Base-by-base conservation (phyloP, 495 filamentous ascomycete species). In the Paragyromitra xinjiangensis region DNA sequence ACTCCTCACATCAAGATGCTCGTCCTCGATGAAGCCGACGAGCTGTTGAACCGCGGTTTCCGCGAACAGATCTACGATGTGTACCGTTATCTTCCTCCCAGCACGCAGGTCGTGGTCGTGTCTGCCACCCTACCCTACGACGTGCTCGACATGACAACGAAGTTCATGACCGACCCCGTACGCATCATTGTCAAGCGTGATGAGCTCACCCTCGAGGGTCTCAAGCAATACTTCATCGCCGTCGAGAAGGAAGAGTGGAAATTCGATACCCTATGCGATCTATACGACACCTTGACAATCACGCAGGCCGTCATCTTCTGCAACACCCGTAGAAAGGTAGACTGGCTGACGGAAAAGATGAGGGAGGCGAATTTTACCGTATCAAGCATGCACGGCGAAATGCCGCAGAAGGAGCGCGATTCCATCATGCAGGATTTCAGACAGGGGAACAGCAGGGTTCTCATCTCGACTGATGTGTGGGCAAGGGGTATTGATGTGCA, bases 171-270 rank as follows among this genome's bases (percentile, higher is more conserved):
- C 12, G 95, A 99, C 82, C 96, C 95, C 22, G 95, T 99, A 40
- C 93, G 95, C 76, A 97, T 99, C 81, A 86, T 99, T n/a, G 95
- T 99, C 83, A 98, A 99, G 90, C 94, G 94, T 91, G 95, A 97
- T 84, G 95, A 99, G 84, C 88, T 99, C 86, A 99, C 95, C 8
- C 89, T 99, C 40, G 95, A 99, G 85, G 95, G 95, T 74, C 90
- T 99, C 71, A 98, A 98, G 87, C 95, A 99, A 84, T 99, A 97
- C 86, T 99, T 97, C 85, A 99, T 99, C 81, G 96, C 95, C 11
- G 94, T 98, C 39, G 95, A 99, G 86, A 98, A 98, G 86, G 95
- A 99, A 84, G 95, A 98, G 81, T 99, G 95, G 95, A 99, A 99
- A 82, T 94, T 99, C 78, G 95, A 99, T 83, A 99, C 95, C n/a